These are phyloP conservation scores for Lactarius sp. DNA, from an alignment of 768 basidiomycete genomes.

Conservation along the genomic window DNA sequence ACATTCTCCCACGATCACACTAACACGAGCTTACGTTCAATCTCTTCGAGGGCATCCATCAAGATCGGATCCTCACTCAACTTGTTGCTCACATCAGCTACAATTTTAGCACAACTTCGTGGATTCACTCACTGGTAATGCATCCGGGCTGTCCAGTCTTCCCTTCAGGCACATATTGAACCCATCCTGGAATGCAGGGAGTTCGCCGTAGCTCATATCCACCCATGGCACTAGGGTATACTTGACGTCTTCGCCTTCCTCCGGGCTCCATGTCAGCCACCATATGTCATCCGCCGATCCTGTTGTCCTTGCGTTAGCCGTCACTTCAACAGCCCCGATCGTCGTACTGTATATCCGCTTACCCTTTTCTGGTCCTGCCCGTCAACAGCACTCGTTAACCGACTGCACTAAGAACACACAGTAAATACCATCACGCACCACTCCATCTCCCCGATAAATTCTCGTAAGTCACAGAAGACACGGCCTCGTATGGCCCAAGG, in stretches of 20 bases:
- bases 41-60: neutral
- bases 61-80: constrained; percentile 11
- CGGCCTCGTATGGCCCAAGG: constrained; percentile 9
- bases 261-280: constrained; percentile 16
- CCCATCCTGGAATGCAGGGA: neutral
- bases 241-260: constrained; percentile 9
- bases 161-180: neutral
- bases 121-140: constrained; percentile 4
- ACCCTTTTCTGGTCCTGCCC: constrained; percentile 17
- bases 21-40: neutral
- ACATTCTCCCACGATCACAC: constrained; percentile 6
- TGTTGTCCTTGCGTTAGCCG: constrained; percentile 8
- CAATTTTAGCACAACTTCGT: neutral
- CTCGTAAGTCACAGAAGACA: constrained; percentile 2
- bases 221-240: constrained; percentile 2
- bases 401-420: neutral
- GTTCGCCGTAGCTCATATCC: constrained; percentile 6
- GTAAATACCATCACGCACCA: constrained; percentile 2
- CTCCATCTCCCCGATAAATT: constrained; percentile 14
- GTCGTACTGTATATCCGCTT: neutral
- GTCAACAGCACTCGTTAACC: constrained; percentile 2
- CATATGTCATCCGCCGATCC: constrained; percentile 6
- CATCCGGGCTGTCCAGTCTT: constrained; percentile 10
- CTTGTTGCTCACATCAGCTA: constrained; percentile 1
- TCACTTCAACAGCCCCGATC: neutral